Conservation (phyloP, 1,284 basidiomycete species). For the Ustilago crameri region DNA sequence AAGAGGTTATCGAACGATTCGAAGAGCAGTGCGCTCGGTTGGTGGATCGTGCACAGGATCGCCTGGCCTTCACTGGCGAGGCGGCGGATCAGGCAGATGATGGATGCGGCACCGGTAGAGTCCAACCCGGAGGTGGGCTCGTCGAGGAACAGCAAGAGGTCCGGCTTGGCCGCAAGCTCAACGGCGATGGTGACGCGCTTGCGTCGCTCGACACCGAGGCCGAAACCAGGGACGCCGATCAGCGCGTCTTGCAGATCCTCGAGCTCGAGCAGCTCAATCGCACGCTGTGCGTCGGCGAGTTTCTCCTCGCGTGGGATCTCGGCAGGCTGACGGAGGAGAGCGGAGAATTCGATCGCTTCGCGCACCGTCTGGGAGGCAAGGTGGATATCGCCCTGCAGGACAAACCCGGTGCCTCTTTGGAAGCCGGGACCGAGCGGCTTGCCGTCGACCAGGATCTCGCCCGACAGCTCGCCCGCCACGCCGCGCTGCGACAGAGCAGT, state of each 20-base stretch:
- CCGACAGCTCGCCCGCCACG: conserved; percentile 79
- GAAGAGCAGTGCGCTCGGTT: conserved; percentile 57
- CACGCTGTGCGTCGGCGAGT: conserved; percentile 45
- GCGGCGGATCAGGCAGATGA: conserved; percentile 53
- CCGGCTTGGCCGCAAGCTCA: conserved; percentile 61
- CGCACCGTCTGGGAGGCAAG: conserved; percentile 55
- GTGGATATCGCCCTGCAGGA: conserved; percentile 76
- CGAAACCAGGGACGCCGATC: conserved; percentile 56
- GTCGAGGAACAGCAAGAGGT: conserved; percentile 63
- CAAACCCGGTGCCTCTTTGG: conserved; percentile 74
- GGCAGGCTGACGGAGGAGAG: conserved; percentile 55
- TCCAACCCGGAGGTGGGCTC: conserved; percentile 62
- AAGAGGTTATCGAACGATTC: conserved; percentile 58
- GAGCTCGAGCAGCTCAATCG: conserved; percentile 57
- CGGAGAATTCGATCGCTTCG: conserved; percentile 60
- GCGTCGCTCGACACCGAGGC: conserved; percentile 54
- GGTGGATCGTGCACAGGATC: conserved; percentile 63
- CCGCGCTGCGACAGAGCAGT: conserved; percentile 84
- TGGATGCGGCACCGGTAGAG: conserved; percentile 52
- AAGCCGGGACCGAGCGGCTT: conserved; percentile 78
- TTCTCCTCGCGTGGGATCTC: conserved; percentile 51
- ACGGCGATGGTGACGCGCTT: conserved; percentile 63
- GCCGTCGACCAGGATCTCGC: conserved; percentile 82
- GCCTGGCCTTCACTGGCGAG: conserved; percentile 57
- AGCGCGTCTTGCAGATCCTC: conserved; percentile 52